Conservation (phyloP, 208 protist genomes). For the Blechomonas ayalai region DNA sequence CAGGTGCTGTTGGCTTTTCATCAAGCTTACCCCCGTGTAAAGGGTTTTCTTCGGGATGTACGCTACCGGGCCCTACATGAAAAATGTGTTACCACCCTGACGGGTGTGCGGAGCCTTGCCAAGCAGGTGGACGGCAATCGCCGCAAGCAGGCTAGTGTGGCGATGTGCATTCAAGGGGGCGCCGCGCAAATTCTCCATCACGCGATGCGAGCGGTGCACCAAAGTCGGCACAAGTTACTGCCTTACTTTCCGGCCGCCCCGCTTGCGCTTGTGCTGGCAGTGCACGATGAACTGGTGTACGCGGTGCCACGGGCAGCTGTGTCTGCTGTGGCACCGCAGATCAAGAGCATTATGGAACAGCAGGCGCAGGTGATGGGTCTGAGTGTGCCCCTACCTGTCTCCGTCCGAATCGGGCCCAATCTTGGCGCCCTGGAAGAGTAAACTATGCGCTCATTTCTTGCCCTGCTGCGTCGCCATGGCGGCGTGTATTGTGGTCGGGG, state of each 20-base stretch:
- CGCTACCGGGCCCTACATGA: constrained; percentile 30
- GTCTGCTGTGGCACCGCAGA: constrained; percentile 19
- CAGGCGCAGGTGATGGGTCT: constrained; percentile 19
- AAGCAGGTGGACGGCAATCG: constrained; percentile 29
- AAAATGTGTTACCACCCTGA: constrained; percentile 29
- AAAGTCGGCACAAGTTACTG: constrained; percentile 38
- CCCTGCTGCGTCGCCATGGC: too few species aligned
- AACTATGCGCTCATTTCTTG: too few species aligned
- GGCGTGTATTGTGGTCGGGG: too few species aligned
- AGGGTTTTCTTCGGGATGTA: constrained; percentile 42
- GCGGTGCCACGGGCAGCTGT: constrained; percentile 33
- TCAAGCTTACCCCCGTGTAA: constrained; percentile 47
- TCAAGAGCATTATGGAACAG: constrained; percentile 47
- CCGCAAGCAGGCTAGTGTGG: constrained; percentile 58
- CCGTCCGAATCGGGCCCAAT: constrained; percentile 36
- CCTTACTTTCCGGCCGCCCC: constrained; percentile 44
- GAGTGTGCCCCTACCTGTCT: constrained; percentile 56
- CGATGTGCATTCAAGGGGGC: constrained; percentile 73
- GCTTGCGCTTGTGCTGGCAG: constrained; percentile 44
- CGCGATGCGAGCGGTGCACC: constrained; percentile 68
- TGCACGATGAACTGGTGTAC: constrained; percentile 87
- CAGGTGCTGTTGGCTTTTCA: constrained; percentile 50
- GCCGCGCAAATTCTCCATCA: constrained; percentile 77
- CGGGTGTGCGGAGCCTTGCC: constrained; percentile 30
- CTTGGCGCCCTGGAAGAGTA: constrained; percentile 34